Evolutionary conservation across 2,329 filamentous ascomycete species (phyloP).

Genomic region (Penicillium psychrosexuale): DNA sequence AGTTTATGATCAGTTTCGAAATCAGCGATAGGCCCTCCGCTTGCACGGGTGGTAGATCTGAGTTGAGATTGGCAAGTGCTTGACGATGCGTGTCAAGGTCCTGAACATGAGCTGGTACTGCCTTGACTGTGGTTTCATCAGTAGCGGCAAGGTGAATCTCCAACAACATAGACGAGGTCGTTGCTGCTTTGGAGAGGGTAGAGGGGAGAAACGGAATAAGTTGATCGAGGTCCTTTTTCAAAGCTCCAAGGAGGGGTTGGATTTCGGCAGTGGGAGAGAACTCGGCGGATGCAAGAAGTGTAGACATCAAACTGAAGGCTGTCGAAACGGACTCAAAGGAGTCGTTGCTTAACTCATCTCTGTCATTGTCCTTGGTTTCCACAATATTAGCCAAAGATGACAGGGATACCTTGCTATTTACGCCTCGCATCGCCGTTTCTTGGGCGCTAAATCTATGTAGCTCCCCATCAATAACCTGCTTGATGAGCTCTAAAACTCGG

Average conservation of each 20-base stretch:
- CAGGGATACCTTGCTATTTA: slow-evolving; percentile 29
- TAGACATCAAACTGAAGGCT: slow-evolving; percentile 44
- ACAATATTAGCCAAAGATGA: slow-evolving; percentile 38
- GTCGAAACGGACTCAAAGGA: slow-evolving; percentile 38
- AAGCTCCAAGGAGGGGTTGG: slow-evolving; percentile 27
- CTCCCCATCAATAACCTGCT: slow-evolving; percentile 43
- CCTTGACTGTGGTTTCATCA: slow-evolving; percentile 21
- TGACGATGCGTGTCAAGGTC: slow-evolving; percentile 43
- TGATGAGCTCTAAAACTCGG: slow-evolving; percentile 41
- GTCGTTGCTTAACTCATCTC: slow-evolving; percentile 23
- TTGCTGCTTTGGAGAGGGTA: slow-evolving; percentile 37
- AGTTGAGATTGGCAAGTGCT: slow-evolving; percentile 41
- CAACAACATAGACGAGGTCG: slow-evolving; percentile 42
- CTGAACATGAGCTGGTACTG: slow-evolving; percentile 25
- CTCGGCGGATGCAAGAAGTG: slow-evolving; percentile 42
- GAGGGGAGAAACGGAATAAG: slow-evolving; percentile 34
- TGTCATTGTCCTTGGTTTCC: slow-evolving; percentile 13
- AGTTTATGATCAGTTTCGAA: slow-evolving; percentile 38
- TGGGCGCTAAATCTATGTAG: slow-evolving; percentile 14
- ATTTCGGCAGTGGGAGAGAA: slow-evolving; percentile 35
- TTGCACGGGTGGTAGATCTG: slow-evolving; percentile 42
- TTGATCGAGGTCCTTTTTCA: slow-evolving; percentile 38
- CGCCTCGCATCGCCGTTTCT: slow-evolving; percentile 1
- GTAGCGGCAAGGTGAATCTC: slow-evolving; percentile 39
- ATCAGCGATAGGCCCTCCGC: slow-evolving; percentile 44